Percentiles rank a stretch among this genome's conserved stretches.
phyloP scores from a whole-genome alignment of 1,284 basidiomycete species.

The Microbotryum saponariae region DNA sequence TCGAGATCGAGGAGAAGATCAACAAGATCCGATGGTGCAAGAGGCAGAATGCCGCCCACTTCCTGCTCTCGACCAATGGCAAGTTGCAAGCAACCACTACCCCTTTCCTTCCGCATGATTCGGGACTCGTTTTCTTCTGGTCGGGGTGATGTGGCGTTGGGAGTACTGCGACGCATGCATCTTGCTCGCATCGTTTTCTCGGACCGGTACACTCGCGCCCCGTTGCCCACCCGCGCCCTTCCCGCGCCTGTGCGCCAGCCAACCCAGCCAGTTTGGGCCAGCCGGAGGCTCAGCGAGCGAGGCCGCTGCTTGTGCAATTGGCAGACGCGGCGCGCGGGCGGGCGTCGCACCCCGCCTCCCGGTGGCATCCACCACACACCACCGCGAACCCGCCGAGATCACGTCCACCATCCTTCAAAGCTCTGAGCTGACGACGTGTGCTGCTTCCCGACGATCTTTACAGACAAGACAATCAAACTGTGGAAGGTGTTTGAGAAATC shows the following conservation, averaged over 20 bases:
- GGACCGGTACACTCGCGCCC: too few relatives aligned
- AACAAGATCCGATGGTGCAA: slow-evolving; percentile 99
- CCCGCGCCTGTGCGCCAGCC: too few relatives aligned
- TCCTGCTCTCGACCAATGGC: slow-evolving; percentile 95
- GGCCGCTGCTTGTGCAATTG: too few relatives aligned
- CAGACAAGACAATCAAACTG: slow-evolving; percentile 99
- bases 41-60: slow-evolving; percentile 94
- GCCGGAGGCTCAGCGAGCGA: too few relatives aligned
- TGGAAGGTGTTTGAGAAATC: slow-evolving; percentile 99
- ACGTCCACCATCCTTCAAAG: background rate
- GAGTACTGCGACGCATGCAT: background rate
- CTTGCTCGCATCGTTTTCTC: too few relatives aligned
- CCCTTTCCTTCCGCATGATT: background rate
- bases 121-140: background rate
- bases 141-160: background rate
- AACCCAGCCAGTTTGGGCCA: too few relatives aligned
- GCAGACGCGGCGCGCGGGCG: too few relatives aligned
- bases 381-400: too few relatives aligned
- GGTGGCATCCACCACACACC: too few relatives aligned
- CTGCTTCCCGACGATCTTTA: background rate
- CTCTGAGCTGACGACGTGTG: background rate
- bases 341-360: too few relatives aligned
- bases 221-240: too few relatives aligned
- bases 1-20: slow-evolving; percentile 99
- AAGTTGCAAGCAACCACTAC: slow-evolving; percentile 33